Evolutionary conservation across 257 asterid species (phyloP).

Genomic region (Penstemon barbatus): DNA sequence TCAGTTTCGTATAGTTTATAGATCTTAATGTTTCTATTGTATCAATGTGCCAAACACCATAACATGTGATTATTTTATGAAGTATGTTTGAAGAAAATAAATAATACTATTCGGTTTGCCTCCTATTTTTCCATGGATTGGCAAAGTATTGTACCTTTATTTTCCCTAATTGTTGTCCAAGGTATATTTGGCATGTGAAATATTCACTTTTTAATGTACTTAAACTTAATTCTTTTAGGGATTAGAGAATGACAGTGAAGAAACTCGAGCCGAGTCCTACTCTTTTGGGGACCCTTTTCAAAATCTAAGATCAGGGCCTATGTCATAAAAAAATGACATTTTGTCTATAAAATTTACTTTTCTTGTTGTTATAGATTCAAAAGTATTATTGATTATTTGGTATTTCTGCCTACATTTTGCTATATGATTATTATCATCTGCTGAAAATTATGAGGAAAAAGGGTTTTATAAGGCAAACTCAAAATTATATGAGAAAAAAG

Average conservation of each 20-base stretch:
- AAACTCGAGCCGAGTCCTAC: neutral
- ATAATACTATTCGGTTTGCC: neutral
- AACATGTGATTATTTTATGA: slow-evolving; percentile 6
- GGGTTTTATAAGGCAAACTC: too few relatives aligned
- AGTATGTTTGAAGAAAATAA: slow-evolving; percentile 18
- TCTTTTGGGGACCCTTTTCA: too few relatives aligned
- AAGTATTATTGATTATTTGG: neutral
- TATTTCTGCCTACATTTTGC: slow-evolving; percentile 7
- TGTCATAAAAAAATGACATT: too few relatives aligned
- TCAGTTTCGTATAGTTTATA: neutral
- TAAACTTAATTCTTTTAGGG: slow-evolving; percentile 8
- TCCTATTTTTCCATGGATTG: neutral
- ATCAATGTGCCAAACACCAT: neutral
- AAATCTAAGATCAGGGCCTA: too few relatives aligned
- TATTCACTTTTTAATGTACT: neutral
- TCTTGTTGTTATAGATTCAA: too few relatives aligned
- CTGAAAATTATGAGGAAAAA: neutral
- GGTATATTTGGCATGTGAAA: slow-evolving; percentile 2
- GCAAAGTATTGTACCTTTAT: slow-evolving; percentile 5
- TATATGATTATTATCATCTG: slow-evolving; percentile 5
- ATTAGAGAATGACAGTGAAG: slow-evolving; percentile 12
- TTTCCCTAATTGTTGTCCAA: neutral
- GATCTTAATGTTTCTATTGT: neutral
- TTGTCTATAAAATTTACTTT: too few relatives aligned
- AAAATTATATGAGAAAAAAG: too few relatives aligned